Base-by-base conservation (phyloP, 116 monocot species). In the Papilionanthe hybrid region DNA sequence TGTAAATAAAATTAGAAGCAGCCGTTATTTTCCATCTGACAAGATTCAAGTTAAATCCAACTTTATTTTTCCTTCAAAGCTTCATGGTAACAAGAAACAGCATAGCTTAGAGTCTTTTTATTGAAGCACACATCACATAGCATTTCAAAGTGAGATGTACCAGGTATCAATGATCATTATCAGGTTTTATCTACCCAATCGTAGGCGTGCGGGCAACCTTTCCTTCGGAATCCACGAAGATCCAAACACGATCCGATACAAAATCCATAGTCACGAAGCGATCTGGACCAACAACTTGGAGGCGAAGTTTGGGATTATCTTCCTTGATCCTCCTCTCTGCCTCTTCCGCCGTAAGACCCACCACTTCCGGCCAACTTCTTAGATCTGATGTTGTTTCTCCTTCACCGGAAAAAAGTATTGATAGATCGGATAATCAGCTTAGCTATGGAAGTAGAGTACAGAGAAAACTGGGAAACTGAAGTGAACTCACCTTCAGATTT, bases 311-410 rank as follows among this genome's bases (percentile, higher is more conserved):
- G 13, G 71, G 71, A 71, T 55, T 77, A 47, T 80, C 80, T 75
- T 80, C 77, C 37, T 44, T 58, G 45, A 80, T 80, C 55, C 53
- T 81, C 72, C 68, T 81, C 77, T 77, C 72, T 0, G 84, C 80
- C n/a, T 72, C 84, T 9, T 71, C 80, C 8, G 58, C 76, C 5
- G 77, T n/a, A 41, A 80, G 57, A 32, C 84, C 84, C 1, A 84
- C 80, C 44, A 72, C 6, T 18, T 84, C 80, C 55, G 80, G 77
- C 84, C 84, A 84, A 9, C 28, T 75, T 50, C 9, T 50, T 49
- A 49, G 1, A 28, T 7, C 32, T 32, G 32, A 32, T n/a, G 49
- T 9, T 22, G 13, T 47, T 75, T 75, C 49, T 50, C 27, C 75
- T 73, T 19, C 18, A 5, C 32, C 32, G 15, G 13, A 32, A 9